phyloP scores from a whole-genome alignment of 805 yeast genomes.

The Candida suzukii region DNA sequence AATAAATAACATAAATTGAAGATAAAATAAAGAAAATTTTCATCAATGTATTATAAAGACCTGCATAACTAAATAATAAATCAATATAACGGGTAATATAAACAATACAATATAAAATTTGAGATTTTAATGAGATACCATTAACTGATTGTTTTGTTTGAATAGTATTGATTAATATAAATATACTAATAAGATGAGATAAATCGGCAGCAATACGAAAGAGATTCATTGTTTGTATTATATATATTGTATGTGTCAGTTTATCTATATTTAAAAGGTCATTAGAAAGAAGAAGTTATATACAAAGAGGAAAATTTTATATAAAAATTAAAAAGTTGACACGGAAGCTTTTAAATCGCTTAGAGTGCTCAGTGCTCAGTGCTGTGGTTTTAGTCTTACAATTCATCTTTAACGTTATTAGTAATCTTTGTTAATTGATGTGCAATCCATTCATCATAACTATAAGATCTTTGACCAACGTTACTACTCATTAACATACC shows the following conservation, averaged over 20 bases:
- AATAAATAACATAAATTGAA: conserved; percentile 64
- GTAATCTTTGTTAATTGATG: conserved; percentile 14
- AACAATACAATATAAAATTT: conserved; percentile 67
- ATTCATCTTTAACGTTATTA: conserved; percentile 12
- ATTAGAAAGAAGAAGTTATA: no score
- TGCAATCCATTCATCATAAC: conserved; percentile 21
- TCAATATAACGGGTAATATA: conserved; percentile 70
- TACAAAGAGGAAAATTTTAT: no score
- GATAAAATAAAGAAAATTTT: conserved; percentile 75
- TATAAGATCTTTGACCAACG: conserved; percentile 19
- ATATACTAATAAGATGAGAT: conserved; percentile 74
- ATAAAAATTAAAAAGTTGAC: no score
- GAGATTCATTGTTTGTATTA: conserved; percentile 26
- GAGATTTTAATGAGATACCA: conserved; percentile 89
- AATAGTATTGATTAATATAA: conserved; percentile 70
- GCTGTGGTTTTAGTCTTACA: no score
- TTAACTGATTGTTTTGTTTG: conserved; percentile 54
- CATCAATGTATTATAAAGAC: conserved; percentile 74
- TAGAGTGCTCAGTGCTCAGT: no score
- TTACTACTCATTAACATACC: conserved; percentile 23
- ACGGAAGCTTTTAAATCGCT: no score
- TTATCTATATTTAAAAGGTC: no score
- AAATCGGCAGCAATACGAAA: conserved; percentile 59
- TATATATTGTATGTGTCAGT: no score
- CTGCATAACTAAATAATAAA: conserved; percentile 46